A percentile compares a stretch with the other conserved stretches of the same genome.
Evolutionary conservation across 306 rosid species (phyloP).

Genomic region (Quercus engelmannii): DNA sequence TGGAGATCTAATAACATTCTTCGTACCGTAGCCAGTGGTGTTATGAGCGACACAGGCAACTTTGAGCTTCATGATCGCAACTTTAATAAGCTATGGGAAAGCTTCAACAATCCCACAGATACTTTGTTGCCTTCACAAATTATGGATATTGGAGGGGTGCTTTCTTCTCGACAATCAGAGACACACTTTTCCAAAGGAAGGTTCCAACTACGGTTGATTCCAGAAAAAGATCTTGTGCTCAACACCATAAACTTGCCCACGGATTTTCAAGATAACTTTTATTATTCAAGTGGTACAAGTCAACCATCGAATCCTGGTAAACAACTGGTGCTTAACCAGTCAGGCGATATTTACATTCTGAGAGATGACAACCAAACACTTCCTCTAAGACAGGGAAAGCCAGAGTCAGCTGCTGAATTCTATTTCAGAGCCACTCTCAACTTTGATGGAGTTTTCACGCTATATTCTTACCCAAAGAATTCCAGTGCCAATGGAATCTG

Average conservation of each 20-base stretch:
- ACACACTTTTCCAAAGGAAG: conserved; percentile 31
- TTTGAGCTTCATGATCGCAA: conserved; percentile 24
- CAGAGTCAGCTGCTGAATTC: background rate
- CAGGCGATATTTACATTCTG: conserved; percentile 27
- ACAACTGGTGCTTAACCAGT: conserved; percentile 24
- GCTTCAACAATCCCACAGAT: conserved; percentile 33
- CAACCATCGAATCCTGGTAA: conserved; percentile 20
- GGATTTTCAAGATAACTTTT: conserved; percentile 1
- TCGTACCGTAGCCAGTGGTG: background rate
- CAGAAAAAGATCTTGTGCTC: conserved; percentile 34
- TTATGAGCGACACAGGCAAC: conserved; percentile 39
- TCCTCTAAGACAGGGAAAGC: background rate
- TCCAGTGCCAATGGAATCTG: conserved; percentile 10
- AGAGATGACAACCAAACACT: background rate
- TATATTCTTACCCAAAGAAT: conserved; percentile 21
- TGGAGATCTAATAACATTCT: conserved; percentile 19
- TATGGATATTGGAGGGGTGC: conserved; percentile 14
- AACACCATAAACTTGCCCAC: conserved; percentile 34
- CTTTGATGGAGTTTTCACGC: conserved; percentile 46
- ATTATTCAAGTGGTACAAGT: conserved; percentile 12
- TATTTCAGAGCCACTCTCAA: conserved; percentile 39
- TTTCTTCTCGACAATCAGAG: conserved; percentile 26
- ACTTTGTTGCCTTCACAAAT: conserved; percentile 51
- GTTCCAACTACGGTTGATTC: conserved; percentile 31
- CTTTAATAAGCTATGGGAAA: conserved; percentile 32